Evolutionary conservation across 2,329 filamentous ascomycete species (phyloP), one percentile per base, ranked within the genome.

Genomic region (Fusarium guadeloupense): DNA sequence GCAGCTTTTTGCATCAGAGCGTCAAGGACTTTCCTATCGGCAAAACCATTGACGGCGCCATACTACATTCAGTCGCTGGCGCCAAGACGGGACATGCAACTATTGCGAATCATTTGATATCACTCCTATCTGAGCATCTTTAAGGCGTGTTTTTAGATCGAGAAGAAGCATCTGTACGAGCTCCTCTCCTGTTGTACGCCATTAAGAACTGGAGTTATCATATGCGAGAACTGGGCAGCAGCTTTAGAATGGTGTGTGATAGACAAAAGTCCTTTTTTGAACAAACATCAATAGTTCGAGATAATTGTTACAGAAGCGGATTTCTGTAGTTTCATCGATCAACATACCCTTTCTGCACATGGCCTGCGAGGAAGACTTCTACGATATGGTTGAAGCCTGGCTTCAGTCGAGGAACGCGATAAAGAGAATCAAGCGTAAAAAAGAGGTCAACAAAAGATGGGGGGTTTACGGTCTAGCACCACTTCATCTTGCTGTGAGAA

Each of bases 1-100:
- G 20, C 12, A 55, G 26, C 1, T 42, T 56, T 9, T 6, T 59
- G 9, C 45, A 59, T 4, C 55, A 56, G 13, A 59, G 55, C n/a
- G 37, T 28, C 5, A 59, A 56, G 13, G 45, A 59, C 25, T 59
- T 47, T 12, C 21, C 51, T 1, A 37, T 35, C 0, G 10, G 8
- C 8, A 16, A 14, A 2, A 12, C 4, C 2, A n/a, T 5, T 6
- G 4, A 21, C 7, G 3, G 5, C 1, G 10, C 5, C 4, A 3
- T 13, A 3, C 12, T 20, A 4, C 16, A 25, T 2, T 13, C 14
- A 2, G 3, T n/a, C 2, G 0, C 6, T 4, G 13, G 42, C 14
- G 14, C 14, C 8, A 19, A 21, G 7, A n/a, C 31, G 9, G 25
- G 21, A 6, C 28, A 56, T 4, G 19, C 21, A 4, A 14, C 14